phyloP scores from a whole-genome alignment of 2,329 filamentous ascomycete species.

The Samsoniella hepiali region DNA sequence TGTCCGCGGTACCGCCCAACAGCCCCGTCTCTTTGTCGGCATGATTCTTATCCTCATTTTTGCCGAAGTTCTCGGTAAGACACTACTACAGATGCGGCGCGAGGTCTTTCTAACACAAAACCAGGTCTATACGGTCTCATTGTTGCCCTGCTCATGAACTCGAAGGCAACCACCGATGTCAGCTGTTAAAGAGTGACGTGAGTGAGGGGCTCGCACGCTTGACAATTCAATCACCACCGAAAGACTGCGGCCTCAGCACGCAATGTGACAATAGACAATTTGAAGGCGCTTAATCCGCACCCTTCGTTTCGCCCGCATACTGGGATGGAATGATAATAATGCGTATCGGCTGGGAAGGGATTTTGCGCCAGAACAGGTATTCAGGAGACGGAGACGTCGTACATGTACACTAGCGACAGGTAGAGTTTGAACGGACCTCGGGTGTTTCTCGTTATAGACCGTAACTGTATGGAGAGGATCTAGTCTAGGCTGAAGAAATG shows the following conservation, averaged over 20 bases:
- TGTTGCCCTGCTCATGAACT: constrained; percentile 99
- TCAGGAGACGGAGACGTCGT: constrained; percentile 31
- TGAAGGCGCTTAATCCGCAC: constrained; percentile 1
- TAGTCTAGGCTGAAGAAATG: constrained; percentile 39
- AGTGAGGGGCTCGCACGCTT: constrained; percentile 27
- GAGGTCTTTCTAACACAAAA: background rate
- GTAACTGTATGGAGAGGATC: constrained; percentile 40
- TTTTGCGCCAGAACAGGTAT: constrained; percentile 15
- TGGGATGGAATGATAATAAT: constrained; percentile 13
- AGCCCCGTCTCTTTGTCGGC: constrained; percentile 85
- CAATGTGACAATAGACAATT: constrained; percentile 16
- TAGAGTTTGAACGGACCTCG: constrained; percentile 37
- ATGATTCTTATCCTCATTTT: constrained; percentile 99
- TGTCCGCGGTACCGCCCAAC: constrained; percentile 82
- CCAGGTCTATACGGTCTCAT: constrained; percentile 97
- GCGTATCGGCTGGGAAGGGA: constrained; percentile 14
- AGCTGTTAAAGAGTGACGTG: constrained; percentile 50
- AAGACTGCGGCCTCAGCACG: constrained; percentile 1
- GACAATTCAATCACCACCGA: constrained; percentile 32
- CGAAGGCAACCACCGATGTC: constrained; percentile 69
- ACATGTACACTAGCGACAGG: constrained; percentile 53
- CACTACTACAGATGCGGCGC: background rate
- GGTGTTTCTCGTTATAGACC: constrained; percentile 47
- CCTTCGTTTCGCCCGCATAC: background rate
- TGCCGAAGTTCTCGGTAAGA: constrained; percentile 93